Evolutionary conservation across 2,329 filamentous ascomycete genomes (phyloP).

Genomic region (Talaromyces amestolkiae): DNA sequence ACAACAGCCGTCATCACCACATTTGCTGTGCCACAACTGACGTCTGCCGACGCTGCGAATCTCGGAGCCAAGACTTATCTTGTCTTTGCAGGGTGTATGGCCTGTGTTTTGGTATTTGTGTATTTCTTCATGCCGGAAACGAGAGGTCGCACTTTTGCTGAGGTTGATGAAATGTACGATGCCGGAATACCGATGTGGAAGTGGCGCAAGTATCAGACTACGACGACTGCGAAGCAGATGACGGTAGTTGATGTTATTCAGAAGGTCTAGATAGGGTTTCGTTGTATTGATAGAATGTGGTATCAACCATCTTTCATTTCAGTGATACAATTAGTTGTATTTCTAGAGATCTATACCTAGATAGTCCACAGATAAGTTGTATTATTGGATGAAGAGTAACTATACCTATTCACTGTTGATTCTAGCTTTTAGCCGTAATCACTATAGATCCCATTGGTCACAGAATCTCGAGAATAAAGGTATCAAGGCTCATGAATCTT

Average conservation of each 20-base stretch:
- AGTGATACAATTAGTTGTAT: neutral
- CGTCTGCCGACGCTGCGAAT: conserved; percentile 32
- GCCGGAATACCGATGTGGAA: conserved; percentile 32
- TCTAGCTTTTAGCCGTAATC: too few species aligned
- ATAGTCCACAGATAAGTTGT: too few species aligned
- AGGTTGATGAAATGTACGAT: conserved; percentile 38
- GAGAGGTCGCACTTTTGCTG: conserved; percentile 31
- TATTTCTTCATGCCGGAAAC: conserved; percentile 34
- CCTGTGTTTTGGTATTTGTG: conserved; percentile 28
- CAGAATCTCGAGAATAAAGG: too few species aligned
- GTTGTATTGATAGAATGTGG: neutral
- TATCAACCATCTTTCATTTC: neutral
- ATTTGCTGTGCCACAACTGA: conserved; percentile 37
- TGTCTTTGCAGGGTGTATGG: conserved; percentile 35
- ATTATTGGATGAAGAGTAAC: too few species aligned
- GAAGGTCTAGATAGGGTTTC: neutral
- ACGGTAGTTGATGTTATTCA: conserved; percentile 22
- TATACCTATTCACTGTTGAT: too few species aligned
- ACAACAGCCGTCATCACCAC: conserved; percentile 42
- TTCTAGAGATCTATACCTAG: neutral
- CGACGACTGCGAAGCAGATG: conserved; percentile 22
- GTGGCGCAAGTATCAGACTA: conserved; percentile 32
- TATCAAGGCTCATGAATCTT: too few species aligned
- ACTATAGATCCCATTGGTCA: too few species aligned
- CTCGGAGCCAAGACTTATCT: conserved; percentile 36